A percentile compares a stretch with the other conserved stretches of the same genome.
Conservation (phyloP, 768 basidiomycete genomes). For the Gloeopeniophorella convolvens region DNA sequence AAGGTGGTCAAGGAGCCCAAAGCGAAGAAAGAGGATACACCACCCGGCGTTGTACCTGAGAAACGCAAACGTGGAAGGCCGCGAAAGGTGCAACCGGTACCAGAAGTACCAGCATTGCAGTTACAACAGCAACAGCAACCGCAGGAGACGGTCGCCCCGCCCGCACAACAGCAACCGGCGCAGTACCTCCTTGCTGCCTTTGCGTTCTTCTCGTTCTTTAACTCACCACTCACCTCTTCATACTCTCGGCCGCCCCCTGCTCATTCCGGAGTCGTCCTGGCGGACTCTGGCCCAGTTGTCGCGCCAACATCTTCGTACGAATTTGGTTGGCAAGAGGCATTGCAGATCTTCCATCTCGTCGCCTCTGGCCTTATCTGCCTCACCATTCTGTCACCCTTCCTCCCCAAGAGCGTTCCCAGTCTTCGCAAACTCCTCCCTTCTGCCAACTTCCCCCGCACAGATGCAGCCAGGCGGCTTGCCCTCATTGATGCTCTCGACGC, state of each 20-base stretch:
- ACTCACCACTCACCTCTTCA: constrained; percentile 54
- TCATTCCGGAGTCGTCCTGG: constrained; percentile 55
- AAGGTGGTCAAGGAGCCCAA: constrained; percentile 40
- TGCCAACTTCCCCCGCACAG: constrained; percentile 4
- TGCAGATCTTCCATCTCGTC: constrained; percentile 61
- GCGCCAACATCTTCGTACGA: constrained; percentile 13
- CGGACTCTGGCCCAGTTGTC: constrained; percentile 28
- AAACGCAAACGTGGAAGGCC: constrained; percentile 84
- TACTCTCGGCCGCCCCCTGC: constrained; percentile 35
- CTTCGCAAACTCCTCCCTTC: neutral
- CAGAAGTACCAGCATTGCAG: constrained; percentile 23
- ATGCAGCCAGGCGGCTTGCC: constrained; percentile 21
- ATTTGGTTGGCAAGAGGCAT: constrained; percentile 45
- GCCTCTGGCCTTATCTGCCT: constrained; percentile 59
- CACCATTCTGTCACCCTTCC: constrained; percentile 46
- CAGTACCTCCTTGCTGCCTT: constrained; percentile 81
- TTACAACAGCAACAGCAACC: constrained; percentile 21
- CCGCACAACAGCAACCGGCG: constrained; percentile 15
- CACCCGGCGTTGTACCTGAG: constrained; percentile 42
- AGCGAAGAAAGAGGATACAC: constrained; percentile 26
- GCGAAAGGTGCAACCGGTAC: constrained; percentile 56
- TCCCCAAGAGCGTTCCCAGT: constrained; percentile 26
- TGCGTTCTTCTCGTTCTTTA: constrained; percentile 82
- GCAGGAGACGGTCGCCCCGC: constrained; percentile 14
- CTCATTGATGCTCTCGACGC: constrained; percentile 31